phyloP scores from a whole-genome alignment of 1,139 yeast species.

The Arxiozyma slooffiae region DNA sequence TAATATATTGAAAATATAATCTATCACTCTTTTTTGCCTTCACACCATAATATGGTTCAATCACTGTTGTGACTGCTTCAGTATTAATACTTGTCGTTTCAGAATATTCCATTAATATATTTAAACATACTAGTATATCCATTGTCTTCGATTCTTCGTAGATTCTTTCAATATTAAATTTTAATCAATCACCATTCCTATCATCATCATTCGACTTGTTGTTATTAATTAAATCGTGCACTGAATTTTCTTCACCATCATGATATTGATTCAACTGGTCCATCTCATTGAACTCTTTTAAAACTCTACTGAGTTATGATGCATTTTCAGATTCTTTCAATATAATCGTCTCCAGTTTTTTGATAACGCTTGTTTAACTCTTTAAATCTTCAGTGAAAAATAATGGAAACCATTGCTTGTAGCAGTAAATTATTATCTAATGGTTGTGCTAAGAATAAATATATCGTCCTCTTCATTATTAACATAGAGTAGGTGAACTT shows the following conservation, averaged over 20 bases:
- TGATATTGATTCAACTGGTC: constrained; percentile 13
- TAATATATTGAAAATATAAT: constrained; percentile 39
- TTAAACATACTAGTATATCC: constrained; percentile 31
- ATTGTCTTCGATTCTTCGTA: constrained; percentile 33
- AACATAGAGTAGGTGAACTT: constrained; percentile 79
- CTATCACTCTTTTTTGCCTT: constrained; percentile 24
- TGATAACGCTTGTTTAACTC: constrained; percentile 49
- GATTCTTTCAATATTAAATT: constrained; percentile 24
- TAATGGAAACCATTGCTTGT: constrained; percentile 60
- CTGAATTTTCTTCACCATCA: not conserved
- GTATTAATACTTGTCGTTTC: constrained; percentile 15
- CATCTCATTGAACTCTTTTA: constrained; percentile 26
- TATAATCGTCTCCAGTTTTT: constrained; percentile 37
- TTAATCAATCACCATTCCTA: constrained; percentile 4
- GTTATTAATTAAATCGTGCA: constrained; percentile 20
- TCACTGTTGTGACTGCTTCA: constrained; percentile 21
- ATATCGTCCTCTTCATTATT: constrained; percentile 67
- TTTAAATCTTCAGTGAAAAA: constrained; percentile 72
- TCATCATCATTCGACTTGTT: not conserved
- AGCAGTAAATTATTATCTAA: constrained; percentile 61
- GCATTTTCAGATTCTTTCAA: constrained; percentile 23
- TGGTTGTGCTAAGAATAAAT: constrained; percentile 69
- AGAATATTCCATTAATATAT: constrained; percentile 24
- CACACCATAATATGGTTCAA: constrained; percentile 33
- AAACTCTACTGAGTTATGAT: constrained; percentile 21